Conservation (phyloP, 306 rosid genomes). For the Senna siamea region DNA sequence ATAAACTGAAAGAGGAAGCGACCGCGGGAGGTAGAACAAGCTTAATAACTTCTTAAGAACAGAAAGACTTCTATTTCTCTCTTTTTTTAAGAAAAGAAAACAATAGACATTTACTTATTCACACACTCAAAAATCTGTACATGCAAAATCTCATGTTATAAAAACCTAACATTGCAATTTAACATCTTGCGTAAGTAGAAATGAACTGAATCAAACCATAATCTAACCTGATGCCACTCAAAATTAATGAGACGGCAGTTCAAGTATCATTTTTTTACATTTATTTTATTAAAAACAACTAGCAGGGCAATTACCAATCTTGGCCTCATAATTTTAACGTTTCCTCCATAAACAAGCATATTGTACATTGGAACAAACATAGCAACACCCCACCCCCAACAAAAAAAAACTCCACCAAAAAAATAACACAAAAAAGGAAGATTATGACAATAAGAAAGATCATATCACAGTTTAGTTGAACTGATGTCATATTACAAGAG, state of each 20-base stretch:
- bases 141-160: not conserved
- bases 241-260: not conserved
- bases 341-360: not conserved
- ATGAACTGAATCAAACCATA: not conserved
- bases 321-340: not conserved
- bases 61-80: not conserved
- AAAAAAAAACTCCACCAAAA: not conserved
- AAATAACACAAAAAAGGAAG: not conserved
- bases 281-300: not conserved
- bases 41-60: not conserved
- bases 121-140: not conserved
- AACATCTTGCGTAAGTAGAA: too few relatives aligned
- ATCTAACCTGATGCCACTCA: conserved; percentile 1
- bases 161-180: not conserved
- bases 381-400: not conserved
- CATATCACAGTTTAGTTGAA: not conserved
- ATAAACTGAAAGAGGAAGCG: not conserved
- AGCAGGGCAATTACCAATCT: not conserved
- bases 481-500: not conserved
- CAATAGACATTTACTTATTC: not conserved
- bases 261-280: conserved; percentile 10
- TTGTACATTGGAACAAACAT: not conserved
- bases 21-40: conserved; percentile 3
- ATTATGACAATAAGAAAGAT: not conserved
- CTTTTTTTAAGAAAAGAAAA: not conserved